These are phyloP conservation scores for Euphorbia celastroides DNA, from an alignment of 441 rosid genomes.

Conservation along the genomic window DNA sequence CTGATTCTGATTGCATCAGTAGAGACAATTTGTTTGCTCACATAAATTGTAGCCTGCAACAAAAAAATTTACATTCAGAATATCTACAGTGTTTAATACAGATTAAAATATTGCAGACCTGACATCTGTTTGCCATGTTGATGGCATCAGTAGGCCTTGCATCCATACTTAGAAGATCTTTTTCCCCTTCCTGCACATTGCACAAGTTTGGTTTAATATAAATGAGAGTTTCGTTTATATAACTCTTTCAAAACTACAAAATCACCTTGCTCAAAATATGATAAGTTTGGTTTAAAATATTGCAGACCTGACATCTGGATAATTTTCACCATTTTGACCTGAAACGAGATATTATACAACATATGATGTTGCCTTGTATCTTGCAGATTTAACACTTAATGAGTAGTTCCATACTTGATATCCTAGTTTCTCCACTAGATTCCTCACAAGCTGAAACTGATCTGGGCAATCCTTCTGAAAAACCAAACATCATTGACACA, in stretches of 20 bases:
- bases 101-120: conserved; percentile 33
- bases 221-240: conserved; percentile 1
- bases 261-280: conserved; percentile 71
- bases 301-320: too few relatives aligned
- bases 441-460: conserved; percentile 59
- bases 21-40: conserved; percentile 64
- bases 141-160: conserved; percentile 94
- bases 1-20: conserved; percentile 75
- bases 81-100: too few relatives aligned
- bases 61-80: conserved; percentile 14
- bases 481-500: conserved; percentile 1
- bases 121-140: conserved; percentile 71
- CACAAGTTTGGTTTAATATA: conserved; percentile 15
- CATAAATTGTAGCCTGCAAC: conserved; percentile 78
- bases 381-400: background rate
- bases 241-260: conserved; percentile 15
- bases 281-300: too few relatives aligned
- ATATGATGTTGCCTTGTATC: background rate
- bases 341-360: conserved; percentile 15
- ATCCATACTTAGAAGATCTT: conserved; percentile 53
- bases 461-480: conserved; percentile 59
- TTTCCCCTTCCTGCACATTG: conserved; percentile 60
- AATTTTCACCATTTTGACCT: conserved; percentile 87
- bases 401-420: conserved; percentile 45
- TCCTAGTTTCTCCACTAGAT: conserved; percentile 60